Evolutionary conservation across 441 rosid species (phyloP).

Genomic region (Bruguiera hainesii): DNA sequence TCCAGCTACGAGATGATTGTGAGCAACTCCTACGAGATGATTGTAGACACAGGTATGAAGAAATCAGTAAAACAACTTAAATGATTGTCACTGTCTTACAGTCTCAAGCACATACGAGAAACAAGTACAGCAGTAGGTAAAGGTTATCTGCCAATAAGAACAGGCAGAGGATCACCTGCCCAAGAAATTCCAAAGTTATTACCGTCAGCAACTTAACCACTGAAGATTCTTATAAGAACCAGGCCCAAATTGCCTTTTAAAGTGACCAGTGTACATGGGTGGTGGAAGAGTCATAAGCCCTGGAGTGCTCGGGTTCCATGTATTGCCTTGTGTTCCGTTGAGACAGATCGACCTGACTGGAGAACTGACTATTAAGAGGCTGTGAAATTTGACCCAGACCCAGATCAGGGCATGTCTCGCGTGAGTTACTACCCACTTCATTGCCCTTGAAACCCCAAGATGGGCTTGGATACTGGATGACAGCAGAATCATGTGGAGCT

Average conservation of each 20-base stretch:
- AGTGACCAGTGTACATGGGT: slow-evolving; percentile 69
- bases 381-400: slow-evolving; percentile 52
- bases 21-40: too few relatives aligned
- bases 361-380: slow-evolving; percentile 41
- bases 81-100: not conserved
- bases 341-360: slow-evolving; percentile 44
- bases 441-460: slow-evolving; percentile 58
- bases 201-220: not conserved
- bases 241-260: slow-evolving; percentile 17
- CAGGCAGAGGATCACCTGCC: slow-evolving; percentile 10
- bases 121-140: not conserved
- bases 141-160: slow-evolving; percentile 9
- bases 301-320: slow-evolving; percentile 52
- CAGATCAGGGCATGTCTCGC: slow-evolving; percentile 40
- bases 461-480: slow-evolving; percentile 35
- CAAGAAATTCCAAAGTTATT: not conserved
- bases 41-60: too few relatives aligned
- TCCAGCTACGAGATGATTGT: too few relatives aligned
- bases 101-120: slow-evolving; percentile 2
- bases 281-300: slow-evolving; percentile 50
- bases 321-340: slow-evolving; percentile 56
- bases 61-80: too few relatives aligned
- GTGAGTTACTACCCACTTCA: slow-evolving; percentile 29
- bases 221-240: not conserved
- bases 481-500: slow-evolving; percentile 30